Evolutionary conservation across 2,329 filamentous ascomycete genomes (phyloP).

Genomic region (Pseudonectria buxi): DNA sequence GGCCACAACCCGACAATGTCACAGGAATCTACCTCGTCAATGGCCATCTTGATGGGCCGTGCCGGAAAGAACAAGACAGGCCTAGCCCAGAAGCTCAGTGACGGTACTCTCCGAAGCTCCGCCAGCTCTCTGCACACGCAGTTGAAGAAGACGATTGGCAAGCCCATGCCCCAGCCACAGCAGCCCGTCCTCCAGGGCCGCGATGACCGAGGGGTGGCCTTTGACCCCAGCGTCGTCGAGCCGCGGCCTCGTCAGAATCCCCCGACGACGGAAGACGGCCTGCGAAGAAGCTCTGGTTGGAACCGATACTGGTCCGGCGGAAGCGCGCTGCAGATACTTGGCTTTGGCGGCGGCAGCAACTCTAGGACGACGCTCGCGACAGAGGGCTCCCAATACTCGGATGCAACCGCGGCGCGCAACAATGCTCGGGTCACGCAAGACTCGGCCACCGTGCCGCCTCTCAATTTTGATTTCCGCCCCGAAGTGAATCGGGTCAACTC

Average conservation of each 20-base stretch:
- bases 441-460: slow-evolving; percentile 63
- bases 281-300: slow-evolving; percentile 64
- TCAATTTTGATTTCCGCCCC: slow-evolving; percentile 57
- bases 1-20: slow-evolving; percentile 49
- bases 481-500: slow-evolving; percentile 60
- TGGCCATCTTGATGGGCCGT: slow-evolving; percentile 61
- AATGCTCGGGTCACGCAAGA: slow-evolving; percentile 50
- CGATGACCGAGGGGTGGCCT: slow-evolving; percentile 37
- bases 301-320: slow-evolving; percentile 73
- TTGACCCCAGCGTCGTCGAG: slow-evolving; percentile 26
- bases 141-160: slow-evolving; percentile 57
- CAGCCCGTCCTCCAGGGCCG: slow-evolving; percentile 28
- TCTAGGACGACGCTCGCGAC: slow-evolving; percentile 47
- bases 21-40: slow-evolving; percentile 53
- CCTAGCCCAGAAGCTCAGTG: slow-evolving; percentile 48
- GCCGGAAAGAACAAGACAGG: slow-evolving; percentile 40
- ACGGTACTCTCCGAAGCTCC: slow-evolving; percentile 44
- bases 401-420: slow-evolving; percentile 13
- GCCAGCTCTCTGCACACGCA: slow-evolving; percentile 51
- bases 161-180: slow-evolving; percentile 46
- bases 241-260: slow-evolving; percentile 30
- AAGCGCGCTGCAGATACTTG: slow-evolving; percentile 59
- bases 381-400: slow-evolving; percentile 53
- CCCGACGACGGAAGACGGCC: slow-evolving; percentile 33
- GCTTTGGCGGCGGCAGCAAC: slow-evolving; percentile 45